phyloP scores from a whole-genome alignment of 2,329 filamentous ascomycete species.

The Sarocladiaceae sp. region DNA sequence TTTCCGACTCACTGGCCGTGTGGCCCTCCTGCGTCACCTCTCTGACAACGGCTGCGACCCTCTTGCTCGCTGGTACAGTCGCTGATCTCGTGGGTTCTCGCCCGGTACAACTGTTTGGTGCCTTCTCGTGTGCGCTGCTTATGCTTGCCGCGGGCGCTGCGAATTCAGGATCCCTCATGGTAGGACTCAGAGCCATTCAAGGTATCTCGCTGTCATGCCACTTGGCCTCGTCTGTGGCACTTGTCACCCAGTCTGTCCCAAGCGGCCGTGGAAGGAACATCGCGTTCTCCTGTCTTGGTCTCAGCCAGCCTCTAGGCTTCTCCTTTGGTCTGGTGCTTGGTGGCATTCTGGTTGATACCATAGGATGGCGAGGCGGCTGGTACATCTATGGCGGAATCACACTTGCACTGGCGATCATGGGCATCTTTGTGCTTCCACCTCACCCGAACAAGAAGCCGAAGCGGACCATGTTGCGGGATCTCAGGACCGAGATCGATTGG shows the following conservation, averaged over 20 bases:
- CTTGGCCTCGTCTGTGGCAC: constrained; percentile 17
- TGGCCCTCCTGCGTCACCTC: constrained; percentile 33
- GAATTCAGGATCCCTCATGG: constrained; percentile 16
- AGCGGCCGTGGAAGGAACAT: constrained; percentile 21
- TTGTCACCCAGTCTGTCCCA: constrained; percentile 16
- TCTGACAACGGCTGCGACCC: constrained; percentile 27
- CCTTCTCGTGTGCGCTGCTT: constrained; percentile 21
- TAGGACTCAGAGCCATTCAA: constrained; percentile 20
- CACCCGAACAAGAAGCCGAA: background rate
- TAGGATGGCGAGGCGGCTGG: constrained; percentile 36
- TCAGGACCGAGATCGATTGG: constrained; percentile 44
- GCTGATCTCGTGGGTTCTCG: constrained; percentile 30
- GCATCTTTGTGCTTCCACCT: constrained; percentile 20
- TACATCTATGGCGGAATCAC: constrained; percentile 24
- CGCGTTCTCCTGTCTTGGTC: constrained; percentile 27
- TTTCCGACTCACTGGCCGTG: constrained; percentile 26
- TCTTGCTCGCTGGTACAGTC: constrained; percentile 32
- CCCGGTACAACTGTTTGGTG: constrained; percentile 26
- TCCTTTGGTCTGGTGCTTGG: constrained; percentile 36
- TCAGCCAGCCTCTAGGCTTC: constrained; percentile 35
- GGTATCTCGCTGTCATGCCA: constrained; percentile 20
- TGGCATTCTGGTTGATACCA: constrained; percentile 33
- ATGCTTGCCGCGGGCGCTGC: constrained; percentile 27
- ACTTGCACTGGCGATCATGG: constrained; percentile 21
- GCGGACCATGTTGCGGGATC: constrained; percentile 15